Conservation (phyloP, 768 basidiomycete genomes). For the Psilocybe sp. region DNA sequence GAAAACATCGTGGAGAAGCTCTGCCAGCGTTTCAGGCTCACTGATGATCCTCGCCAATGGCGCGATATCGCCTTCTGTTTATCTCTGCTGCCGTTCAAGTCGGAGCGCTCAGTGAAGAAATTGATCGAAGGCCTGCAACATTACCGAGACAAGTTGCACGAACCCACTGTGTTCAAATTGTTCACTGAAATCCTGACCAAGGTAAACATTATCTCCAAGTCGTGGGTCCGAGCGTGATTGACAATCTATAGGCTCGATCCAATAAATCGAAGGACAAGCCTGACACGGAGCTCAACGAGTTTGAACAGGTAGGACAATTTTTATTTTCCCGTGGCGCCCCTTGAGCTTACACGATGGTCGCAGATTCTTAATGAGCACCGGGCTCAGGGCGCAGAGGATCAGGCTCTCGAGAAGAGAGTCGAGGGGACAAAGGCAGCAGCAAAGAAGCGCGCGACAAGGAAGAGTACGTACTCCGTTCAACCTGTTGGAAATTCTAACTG, state of each 20-base stretch:
- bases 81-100: constrained; percentile 93
- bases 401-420: constrained; percentile 84
- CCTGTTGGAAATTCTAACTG: not conserved
- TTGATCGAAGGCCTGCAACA: constrained; percentile 88
- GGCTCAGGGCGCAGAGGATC: constrained; percentile 86
- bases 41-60: constrained; percentile 92
- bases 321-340: constrained; percentile 1
- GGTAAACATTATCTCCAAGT: constrained; percentile 36
- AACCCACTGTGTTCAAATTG: constrained; percentile 71
- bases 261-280: constrained; percentile 94
- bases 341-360: not conserved
- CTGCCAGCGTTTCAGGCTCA: constrained; percentile 90
- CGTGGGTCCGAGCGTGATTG: not conserved
- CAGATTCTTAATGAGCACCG: constrained; percentile 85
- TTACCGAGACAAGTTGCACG: constrained; percentile 96
- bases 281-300: constrained; percentile 91
- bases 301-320: constrained; percentile 62
- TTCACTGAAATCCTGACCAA: constrained; percentile 93
- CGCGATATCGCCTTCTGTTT: constrained; percentile 95
- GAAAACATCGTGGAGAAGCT: constrained; percentile 97
- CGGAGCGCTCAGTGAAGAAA: constrained; percentile 94
- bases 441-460: constrained; percentile 61
- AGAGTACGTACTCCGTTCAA: constrained; percentile 26
- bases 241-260: constrained; percentile 57
- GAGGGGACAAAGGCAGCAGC: constrained; percentile 80